A percentile compares a stretch with the other conserved stretches of the same genome.
These are phyloP conservation scores for Aurantiochytrium sp. DNA, from an alignment of 108 stramenopile genomes.

Conservation along the genomic window DNA sequence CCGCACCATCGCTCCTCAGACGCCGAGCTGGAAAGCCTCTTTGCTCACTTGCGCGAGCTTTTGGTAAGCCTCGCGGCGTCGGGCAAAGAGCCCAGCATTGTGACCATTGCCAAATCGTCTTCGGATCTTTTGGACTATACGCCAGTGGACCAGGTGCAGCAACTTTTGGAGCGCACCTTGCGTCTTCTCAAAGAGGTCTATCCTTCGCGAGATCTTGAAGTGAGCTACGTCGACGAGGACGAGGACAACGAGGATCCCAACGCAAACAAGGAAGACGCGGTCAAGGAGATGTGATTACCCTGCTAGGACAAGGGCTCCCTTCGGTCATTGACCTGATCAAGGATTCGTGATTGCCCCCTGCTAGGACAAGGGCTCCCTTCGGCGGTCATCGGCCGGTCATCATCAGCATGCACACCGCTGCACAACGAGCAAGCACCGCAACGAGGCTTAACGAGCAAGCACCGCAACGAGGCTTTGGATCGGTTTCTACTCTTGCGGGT, in stretches of 20 bases:
- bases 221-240: not conserved
- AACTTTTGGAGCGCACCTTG: not conserved
- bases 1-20: not conserved
- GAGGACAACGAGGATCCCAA: not conserved
- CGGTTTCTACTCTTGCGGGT: no score
- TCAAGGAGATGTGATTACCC: no score
- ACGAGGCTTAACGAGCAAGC: no score
- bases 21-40: not conserved
- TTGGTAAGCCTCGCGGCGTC: not conserved
- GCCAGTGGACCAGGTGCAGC: not conserved
- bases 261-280: not conserved
- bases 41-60: not conserved
- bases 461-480: no score
- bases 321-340: no score
- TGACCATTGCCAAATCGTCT: conserved; percentile 23
- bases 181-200: not conserved
- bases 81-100: not conserved
- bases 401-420: no score
- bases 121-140: not conserved
- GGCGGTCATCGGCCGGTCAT: no score
- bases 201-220: not conserved
- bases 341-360: no score
- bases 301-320: no score
- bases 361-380: no score
- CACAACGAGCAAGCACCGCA: no score